These are phyloP conservation scores for Singerocomus rubriflavus DNA, from an alignment of 1,284 basidiomycete species.

Conservation along the genomic window DNA sequence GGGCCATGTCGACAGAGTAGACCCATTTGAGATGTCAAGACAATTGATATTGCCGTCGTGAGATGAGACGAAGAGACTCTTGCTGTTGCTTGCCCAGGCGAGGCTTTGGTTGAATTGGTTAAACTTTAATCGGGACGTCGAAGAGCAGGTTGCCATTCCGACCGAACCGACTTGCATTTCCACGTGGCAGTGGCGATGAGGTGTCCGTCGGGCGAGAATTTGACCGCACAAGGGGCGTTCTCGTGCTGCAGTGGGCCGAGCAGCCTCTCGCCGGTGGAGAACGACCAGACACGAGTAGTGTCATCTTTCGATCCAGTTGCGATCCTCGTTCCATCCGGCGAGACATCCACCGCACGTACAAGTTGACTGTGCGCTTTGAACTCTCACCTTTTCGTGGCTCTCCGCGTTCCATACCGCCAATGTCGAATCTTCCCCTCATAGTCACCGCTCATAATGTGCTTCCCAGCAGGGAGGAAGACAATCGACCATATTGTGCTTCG, in stretches of 20 bases:
- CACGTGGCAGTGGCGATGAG: constrained; percentile 2
- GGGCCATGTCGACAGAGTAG: background rate
- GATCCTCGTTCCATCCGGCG: constrained; percentile 4
- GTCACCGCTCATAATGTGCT: background rate
- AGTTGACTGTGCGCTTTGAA: background rate
- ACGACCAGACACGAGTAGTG: constrained; percentile 2
- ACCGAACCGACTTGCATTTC: background rate
- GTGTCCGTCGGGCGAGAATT: constrained; percentile 2
- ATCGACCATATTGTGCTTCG: background rate
- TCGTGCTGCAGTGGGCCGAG: background rate
- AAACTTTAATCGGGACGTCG: background rate
- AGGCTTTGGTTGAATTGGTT: constrained; percentile 3
- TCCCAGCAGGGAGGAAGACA: background rate
- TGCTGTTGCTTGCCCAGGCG: constrained; percentile 2
- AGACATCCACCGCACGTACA: constrained; percentile 3
- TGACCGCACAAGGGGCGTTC: background rate
- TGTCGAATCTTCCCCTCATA: constrained; percentile 5
- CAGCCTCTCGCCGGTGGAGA: background rate
- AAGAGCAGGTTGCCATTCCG: background rate
- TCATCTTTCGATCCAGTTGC: constrained; percentile 1
- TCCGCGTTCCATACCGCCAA: constrained; percentile 2
- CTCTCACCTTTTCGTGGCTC: background rate
- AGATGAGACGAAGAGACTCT: background rate
- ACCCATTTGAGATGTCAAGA: background rate
- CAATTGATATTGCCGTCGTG: background rate